Base-by-base conservation (phyloP, 257 asterid species). In the Forsythia suspensa region DNA sequence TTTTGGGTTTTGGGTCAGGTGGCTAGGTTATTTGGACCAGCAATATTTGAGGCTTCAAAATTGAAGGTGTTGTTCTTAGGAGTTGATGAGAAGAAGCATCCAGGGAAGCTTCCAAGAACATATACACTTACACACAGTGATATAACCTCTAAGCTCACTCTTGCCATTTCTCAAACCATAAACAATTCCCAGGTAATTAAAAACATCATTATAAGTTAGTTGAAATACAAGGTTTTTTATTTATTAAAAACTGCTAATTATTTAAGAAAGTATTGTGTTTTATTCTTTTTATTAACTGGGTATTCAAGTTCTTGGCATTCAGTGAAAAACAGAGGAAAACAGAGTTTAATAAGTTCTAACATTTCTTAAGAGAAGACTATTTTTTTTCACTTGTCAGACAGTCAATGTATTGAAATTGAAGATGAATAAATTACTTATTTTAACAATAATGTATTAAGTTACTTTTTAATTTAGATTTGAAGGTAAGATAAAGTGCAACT, bases 21-120 rank as follows among this genome's bases (percentile, higher is more conserved):
- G 73, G 94, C 97, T 0, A 91, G 98, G 76, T 72, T 94, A 82
- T 94, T 94, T 71, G 98, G 98, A 76, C 98, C 97, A 1, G 94
- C 97, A 0, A 91, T 85, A 75, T 92, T 92, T 85, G 95, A 92
- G 81, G 94, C 94, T 39, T 88, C 97, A 65, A 92, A 90, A 81
- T 80, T 92, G 71, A 90, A 89, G 80, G 96, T 92, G 48, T 72
- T 92, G 79, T 89, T 89, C 76, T 79, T 90, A 21, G 95, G 92
- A 42, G 86, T 79, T 44, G 89, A 90, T 81, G 85, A 90, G 71
- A 77, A 90, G 76, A 82, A 86, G 78, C 86, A 89, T 24, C 91
- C 89, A 21, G 90, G 88, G 48, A 81, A 86, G 11, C 84, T 89
- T 57, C 97, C 96, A 55, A 90, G 97, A 86, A 86, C 97, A 2